These are phyloP conservation scores for Monosporascus ibericus DNA, from an alignment of 2,329 filamentous ascomycete species.

Conservation along the genomic window DNA sequence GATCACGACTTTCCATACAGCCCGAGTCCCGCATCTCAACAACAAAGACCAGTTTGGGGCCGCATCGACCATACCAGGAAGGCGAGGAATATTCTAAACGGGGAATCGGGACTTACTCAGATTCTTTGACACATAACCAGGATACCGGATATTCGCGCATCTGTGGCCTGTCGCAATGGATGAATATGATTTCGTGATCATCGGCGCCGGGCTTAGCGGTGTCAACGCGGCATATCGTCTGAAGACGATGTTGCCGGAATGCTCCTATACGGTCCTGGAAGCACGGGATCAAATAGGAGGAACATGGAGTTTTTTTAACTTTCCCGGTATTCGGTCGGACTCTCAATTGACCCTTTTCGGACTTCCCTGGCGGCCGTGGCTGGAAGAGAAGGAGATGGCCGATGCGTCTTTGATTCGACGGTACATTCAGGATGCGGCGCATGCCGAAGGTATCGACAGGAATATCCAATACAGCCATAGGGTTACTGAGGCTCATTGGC, in stretches of 20 bases:
- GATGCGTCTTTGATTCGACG: slow-evolving; percentile 38
- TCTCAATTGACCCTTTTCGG: slow-evolving; percentile 57
- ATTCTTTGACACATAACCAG: background rate
- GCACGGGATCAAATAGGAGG: slow-evolving; percentile 60
- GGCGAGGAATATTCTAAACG: too few species aligned
- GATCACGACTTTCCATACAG: too few species aligned
- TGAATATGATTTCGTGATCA: slow-evolving; percentile 49
- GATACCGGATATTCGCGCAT: background rate
- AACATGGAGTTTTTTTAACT: slow-evolving; percentile 74
- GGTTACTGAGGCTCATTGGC: slow-evolving; percentile 48
- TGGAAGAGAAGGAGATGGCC: slow-evolving; percentile 18
- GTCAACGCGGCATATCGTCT: slow-evolving; percentile 68
- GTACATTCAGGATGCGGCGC: slow-evolving; percentile 48
- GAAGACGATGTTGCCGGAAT: slow-evolving; percentile 50
- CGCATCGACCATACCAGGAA: too few species aligned
- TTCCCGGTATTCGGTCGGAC: slow-evolving; percentile 66
- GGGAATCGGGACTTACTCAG: too few species aligned
- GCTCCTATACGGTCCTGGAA: slow-evolving; percentile 61
- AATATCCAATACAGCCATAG: slow-evolving; percentile 48
- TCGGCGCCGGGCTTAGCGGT: slow-evolving; percentile 54
- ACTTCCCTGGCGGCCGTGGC: slow-evolving; percentile 61
- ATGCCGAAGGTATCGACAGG: slow-evolving; percentile 45
- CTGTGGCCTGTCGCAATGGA: background rate
- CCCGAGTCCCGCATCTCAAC: too few species aligned
- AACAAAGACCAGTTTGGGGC: too few species aligned